Base-by-base conservation (phyloP, 2,329 filamentous ascomycete genomes). In the Cytospora piceicola region DNA sequence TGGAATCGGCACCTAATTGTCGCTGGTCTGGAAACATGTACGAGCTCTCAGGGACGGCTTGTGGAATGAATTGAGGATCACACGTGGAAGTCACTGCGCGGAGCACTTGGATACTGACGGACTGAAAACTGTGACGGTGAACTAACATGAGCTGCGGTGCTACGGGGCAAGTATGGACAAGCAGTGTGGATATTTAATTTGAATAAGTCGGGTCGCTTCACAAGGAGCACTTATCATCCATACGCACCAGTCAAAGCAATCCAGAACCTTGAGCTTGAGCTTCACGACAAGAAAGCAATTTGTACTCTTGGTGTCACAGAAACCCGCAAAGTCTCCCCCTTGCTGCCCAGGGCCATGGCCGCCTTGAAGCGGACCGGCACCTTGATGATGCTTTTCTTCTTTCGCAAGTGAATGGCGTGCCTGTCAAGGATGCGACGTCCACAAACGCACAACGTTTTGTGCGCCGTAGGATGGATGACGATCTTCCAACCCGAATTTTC, bases 51-150 rank as follows among this genome's bases (percentile, higher is more conserved):
- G 46, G n/a, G 46, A 49, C 24, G 46, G 46, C 46, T 49, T 49
- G 46, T 49, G 46, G 46, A 49, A 49, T 49, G 46, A 46, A 49
- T 49, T 14, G 22, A 49, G 46, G 46, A 49, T 22, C n/a, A 49
- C 46, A 24, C n/a, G n/a, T 24, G 22, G 46, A 24, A 49, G 22
- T 24, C 46, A 49, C 46, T 22, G 20, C 46, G 20, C 46, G 5
- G 46, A 49, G 46, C 46, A 12, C 22, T 24, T 24, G 46, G n/a
- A 7, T 49, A 49, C n/a, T 24, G 46, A 49, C n/a, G 46, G 20
- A 49, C n/a, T 20, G 22, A 49, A 24, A 4, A 20, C n/a, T 49
- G 3, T 49, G n/a, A 49, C 22, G 46, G 46, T 49, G 46, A 42
- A 42, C 39, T 20, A 42, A n/a, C 15, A 42, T 20, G 39, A 42